phyloP scores from a whole-genome alignment of 1,284 basidiomycete species.

The Salmacisia buchloeana region DNA sequence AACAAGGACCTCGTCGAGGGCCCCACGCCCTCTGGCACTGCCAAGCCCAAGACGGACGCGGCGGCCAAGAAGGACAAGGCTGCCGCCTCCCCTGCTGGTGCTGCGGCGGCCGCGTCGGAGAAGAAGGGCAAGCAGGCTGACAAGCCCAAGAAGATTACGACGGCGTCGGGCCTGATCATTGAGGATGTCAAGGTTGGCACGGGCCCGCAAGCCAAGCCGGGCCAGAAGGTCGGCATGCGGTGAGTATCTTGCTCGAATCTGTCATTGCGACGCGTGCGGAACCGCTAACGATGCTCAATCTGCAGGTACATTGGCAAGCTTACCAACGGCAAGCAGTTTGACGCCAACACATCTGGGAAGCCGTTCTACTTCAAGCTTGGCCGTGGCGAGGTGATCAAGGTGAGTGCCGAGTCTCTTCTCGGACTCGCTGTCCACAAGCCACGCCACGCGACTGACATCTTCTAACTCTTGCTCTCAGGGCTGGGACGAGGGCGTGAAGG shows the following conservation, averaged over 20 bases:
- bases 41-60: slow-evolving; percentile 25
- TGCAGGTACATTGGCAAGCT: slow-evolving; percentile 74
- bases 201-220: slow-evolving; percentile 77
- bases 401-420: slow-evolving; percentile 54
- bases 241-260: neutral
- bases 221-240: slow-evolving; percentile 76
- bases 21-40: slow-evolving; percentile 30
- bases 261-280: neutral
- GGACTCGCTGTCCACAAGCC: neutral
- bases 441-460: neutral
- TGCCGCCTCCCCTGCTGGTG: neutral
- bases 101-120: slow-evolving; percentile 12
- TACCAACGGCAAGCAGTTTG: slow-evolving; percentile 76
- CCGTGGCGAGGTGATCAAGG: slow-evolving; percentile 80
- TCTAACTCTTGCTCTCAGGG: slow-evolving; percentile 11
- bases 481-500: slow-evolving; percentile 85
- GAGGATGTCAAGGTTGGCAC: slow-evolving; percentile 71
- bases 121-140: slow-evolving; percentile 22
- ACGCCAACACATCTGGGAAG: slow-evolving; percentile 79
- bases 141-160: slow-evolving; percentile 52
- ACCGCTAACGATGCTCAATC: too few species aligned
- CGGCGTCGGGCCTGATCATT: slow-evolving; percentile 71
- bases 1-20: slow-evolving; percentile 51
- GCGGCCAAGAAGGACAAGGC: slow-evolving; percentile 18
- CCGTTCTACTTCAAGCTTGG: slow-evolving; percentile 84